Evolutionary conservation across 2,329 filamentous ascomycete genomes (phyloP), one percentile per base, ranked within the genome.

Genomic region (Calonectria pteridis): DNA sequence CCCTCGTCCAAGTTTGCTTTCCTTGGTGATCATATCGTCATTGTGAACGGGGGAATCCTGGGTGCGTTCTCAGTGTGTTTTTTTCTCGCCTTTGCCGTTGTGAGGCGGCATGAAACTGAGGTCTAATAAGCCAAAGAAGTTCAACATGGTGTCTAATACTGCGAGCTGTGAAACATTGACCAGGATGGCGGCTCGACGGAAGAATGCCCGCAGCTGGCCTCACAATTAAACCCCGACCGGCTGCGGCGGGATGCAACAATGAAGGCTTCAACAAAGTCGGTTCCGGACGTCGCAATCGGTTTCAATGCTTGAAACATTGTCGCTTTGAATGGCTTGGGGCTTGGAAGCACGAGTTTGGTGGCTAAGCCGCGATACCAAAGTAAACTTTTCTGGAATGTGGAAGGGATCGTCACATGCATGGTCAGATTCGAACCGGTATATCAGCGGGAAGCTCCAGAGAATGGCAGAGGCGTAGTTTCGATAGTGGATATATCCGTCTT

Each of bases 381-480:
- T 40, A 62, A 40, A 40, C 55, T 62, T 62, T 40, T 26, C 50
- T 59, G 37, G 26, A 37, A 40, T 26, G 33, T 18, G 31, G 33
- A 35, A 62, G 33, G 33, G 55, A 62, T 62, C 55, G 55, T 40
- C 55, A 40, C 55, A 62, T 62, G 55, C 55, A 62, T 62, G 55
- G 35, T 40, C 35, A 28, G 55, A 40, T 23, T 23, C 10, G 16
- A 33, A 40, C 35, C 33, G 33, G 37, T 62, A 62, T 62, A 62
- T 26, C 31, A 23, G 55, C 23, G 55, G 26, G 37, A 26, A 28
- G 33, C 55, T 59, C 55, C 33, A 16, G 35, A 40, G n/a, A 37
- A 35, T 18, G 55, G 26, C n/a, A 37, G 55, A 40, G 55, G 33
- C 55, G 55, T 35, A 40, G 55, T 40, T 40, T 62, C 20, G 23